Conservation (phyloP, 768 basidiomycete species). For the Boletales sp. region DNA sequence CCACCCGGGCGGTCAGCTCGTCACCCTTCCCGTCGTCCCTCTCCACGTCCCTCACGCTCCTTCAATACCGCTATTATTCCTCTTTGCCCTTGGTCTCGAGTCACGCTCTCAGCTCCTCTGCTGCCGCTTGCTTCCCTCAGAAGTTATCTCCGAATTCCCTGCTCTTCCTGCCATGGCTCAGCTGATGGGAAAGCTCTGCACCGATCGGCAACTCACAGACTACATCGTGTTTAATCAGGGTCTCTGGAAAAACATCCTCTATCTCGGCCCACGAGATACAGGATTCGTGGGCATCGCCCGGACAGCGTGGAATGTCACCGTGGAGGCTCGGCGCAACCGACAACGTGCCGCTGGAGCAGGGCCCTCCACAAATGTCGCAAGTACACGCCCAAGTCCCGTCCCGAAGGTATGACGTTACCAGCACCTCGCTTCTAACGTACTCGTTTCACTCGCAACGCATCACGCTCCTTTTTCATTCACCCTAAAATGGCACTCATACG, state of each 20-base stretch:
- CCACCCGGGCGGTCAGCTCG: slow-evolving; percentile 23
- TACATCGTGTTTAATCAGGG: slow-evolving; percentile 47
- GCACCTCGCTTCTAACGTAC: slow-evolving; percentile 7
- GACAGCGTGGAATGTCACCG: slow-evolving; percentile 72
- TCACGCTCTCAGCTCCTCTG: slow-evolving; percentile 44
- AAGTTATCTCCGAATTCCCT: slow-evolving; percentile 55
- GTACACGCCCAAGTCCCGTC: slow-evolving; percentile 4
- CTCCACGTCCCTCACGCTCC: slow-evolving; percentile 48
- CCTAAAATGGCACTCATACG: slow-evolving; percentile 26
- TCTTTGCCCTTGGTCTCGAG: slow-evolving; percentile 56
- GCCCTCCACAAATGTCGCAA: slow-evolving; percentile 12
- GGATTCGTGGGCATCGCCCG: slow-evolving; percentile 46
- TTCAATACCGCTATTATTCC: slow-evolving; percentile 54
- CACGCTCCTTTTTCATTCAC: slow-evolving; percentile 20
- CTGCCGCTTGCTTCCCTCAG: slow-evolving; percentile 50
- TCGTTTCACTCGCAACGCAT: slow-evolving; percentile 6
- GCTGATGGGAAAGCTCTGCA: slow-evolving; percentile 41
- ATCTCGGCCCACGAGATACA: slow-evolving; percentile 46
- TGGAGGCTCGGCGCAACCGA: slow-evolving; percentile 49
- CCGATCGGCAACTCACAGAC: slow-evolving; percentile 32
- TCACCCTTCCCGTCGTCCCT: slow-evolving; percentile 52
- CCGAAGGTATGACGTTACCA: slow-evolving; percentile 18
- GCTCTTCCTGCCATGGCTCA: slow-evolving; percentile 55
- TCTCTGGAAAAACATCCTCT: slow-evolving; percentile 63
- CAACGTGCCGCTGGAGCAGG: slow-evolving; percentile 13